phyloP scores from a whole-genome alignment of 1,284 basidiomycete genomes.

The Papiliotrema fonsecae region DNA sequence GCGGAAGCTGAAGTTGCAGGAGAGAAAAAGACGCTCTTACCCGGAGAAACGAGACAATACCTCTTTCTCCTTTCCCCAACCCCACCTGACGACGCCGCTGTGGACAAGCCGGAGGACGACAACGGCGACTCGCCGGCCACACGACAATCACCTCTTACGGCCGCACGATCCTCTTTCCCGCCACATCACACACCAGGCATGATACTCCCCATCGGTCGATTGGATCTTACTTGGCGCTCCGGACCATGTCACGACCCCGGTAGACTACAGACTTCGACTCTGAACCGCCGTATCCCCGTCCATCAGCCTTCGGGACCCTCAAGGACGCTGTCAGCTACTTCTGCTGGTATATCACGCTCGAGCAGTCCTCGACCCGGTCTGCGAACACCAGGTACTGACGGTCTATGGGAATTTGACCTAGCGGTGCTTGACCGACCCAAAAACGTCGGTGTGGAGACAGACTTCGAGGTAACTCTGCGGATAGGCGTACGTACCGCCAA shows the following conservation, averaged over 20 bases:
- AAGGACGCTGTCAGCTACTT: slow-evolving; percentile 1
- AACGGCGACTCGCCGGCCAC: background rate
- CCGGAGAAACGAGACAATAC: slow-evolving; percentile 76
- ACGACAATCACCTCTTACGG: no score
- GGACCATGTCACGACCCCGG: slow-evolving; percentile 63
- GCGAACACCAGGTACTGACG: background rate
- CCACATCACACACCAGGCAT: slow-evolving; percentile 59
- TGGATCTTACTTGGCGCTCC: slow-evolving; percentile 69
- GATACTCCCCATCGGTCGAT: slow-evolving; percentile 67
- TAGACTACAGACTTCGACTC: slow-evolving; percentile 65
- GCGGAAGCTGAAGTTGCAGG: background rate
- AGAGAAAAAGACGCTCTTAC: slow-evolving; percentile 59
- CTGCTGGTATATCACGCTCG: background rate
- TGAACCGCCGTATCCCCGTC: slow-evolving; percentile 36
- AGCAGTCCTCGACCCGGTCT: background rate
- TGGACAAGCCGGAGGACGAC: background rate
- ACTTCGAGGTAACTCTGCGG: slow-evolving; percentile 20
- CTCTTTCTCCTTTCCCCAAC: slow-evolving; percentile 69
- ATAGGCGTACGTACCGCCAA: slow-evolving; percentile 10
- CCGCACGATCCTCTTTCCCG: slow-evolving; percentile 52
- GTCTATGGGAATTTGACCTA: slow-evolving; percentile 36
- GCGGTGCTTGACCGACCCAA: slow-evolving; percentile 13
- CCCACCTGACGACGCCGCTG: slow-evolving; percentile 4
- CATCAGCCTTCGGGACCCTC: background rate
- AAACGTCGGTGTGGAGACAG: slow-evolving; percentile 19